Base-by-base conservation (phyloP, 2,329 filamentous ascomycete genomes). In the Harringtonia lauricola region DNA sequence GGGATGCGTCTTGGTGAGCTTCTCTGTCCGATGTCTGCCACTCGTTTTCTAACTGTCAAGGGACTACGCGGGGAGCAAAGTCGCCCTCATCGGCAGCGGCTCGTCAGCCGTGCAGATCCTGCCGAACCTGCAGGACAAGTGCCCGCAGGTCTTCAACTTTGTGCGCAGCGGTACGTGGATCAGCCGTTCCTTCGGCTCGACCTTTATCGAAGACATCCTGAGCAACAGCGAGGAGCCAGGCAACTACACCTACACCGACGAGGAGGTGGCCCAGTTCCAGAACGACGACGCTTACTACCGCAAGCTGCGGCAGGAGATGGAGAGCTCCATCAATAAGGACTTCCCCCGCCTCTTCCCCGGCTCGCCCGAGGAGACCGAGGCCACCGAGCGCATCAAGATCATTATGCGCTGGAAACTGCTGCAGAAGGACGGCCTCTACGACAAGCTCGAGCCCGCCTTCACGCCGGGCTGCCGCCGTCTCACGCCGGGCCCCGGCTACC, bases 1-100 rank as follows among this genome's bases (percentile, higher is more conserved):
- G 72, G 72, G 68, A 70, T 3, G 57, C 19, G 28, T 26, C 29
- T 4, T 41, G 39, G 39, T 41, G 24, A 18, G 39, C 12, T 13
- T 9, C 37, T 19, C 4, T 9, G 21, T 22, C 28, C 17, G 2
- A n/a, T 7, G 3, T 33, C 14, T n/a, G 29, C 8, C 10, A 21
- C 8, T 26, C 14, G 8, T 21, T 19, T 6, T 31, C 19, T 40
- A 15, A n/a, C 9, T 68, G 33, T 56, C 62, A 21, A 68, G 72
- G 36, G 64, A 72, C 39, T 63, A 65, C 42, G 51, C 59, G 13
- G 64, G 62, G 42, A 76, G 75, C 53, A 64, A 60, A 1, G 64
- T 76, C 10, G 71, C 67, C 3, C 59, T 78, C 17, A 74, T 78
- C 41, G 73, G 73, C 5, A 75, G 71, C 42, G 72, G 71, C 6